Evolutionary conservation across 2,329 filamentous ascomycete genomes (phyloP), one percentile per base, ranked within the genome.

Genomic region (Chrysosporium queenslandicum): DNA sequence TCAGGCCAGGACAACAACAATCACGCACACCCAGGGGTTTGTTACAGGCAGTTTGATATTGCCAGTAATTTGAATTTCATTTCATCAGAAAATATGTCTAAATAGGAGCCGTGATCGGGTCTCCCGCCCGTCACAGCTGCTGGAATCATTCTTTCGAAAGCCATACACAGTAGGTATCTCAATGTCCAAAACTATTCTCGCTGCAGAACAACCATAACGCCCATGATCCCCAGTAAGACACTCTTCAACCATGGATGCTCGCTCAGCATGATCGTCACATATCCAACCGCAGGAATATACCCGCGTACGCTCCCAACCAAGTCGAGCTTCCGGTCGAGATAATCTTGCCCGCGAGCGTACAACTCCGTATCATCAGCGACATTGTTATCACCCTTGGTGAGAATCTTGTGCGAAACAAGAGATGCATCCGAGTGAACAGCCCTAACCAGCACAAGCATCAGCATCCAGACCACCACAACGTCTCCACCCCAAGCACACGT

Each of bases 311-410:
- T 94, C 42, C 92, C 92, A 53, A 98, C 87, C 52, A 98, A 90
- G 65, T 97, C 91, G 65, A 85, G 79, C 59, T 76, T 70, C 54
- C 92, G 80, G 66, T 86, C 83, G 42, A 98, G 77, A 67, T 87
- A 94, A 64, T 87, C 86, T 71, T 98, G 91, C 16, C 86, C 87
- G 36, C 76, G 75, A 2, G 92, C 90, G 67, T 95, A 95, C 16
- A 86, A 78, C 66, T 96, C 90, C 14, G 88, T 94, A 67, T 98
- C 92, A 68, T 97, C 91, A 39, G 87, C 86, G 6, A 81, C 71
- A 67, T 98, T 98, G 76, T 97, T 98, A 72, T 98, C 92, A 59
- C 92, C 92, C 72, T 98, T 98, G 30, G 92, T 98, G 53, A 98
- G 79, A 18, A 98, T 80, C 64, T 87, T 70, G 40, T 69, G 64